Evolutionary conservation across 441 rosid genomes (phyloP).

Genomic region (Raphanus hybrid): DNA sequence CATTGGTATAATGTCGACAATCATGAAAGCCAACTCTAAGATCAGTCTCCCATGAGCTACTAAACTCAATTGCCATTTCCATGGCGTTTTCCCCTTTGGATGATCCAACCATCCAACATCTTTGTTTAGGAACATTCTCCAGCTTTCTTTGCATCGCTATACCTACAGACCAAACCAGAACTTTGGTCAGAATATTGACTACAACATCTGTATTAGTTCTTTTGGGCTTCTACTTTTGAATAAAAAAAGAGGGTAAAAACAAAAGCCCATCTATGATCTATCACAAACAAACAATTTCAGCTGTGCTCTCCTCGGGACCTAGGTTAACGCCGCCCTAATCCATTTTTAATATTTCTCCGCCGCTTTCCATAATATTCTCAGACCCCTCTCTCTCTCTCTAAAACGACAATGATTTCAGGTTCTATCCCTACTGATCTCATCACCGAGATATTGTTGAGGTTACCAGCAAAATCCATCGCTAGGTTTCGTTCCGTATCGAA

Average conservation of each 20-base stretch:
- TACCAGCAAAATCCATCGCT: background rate
- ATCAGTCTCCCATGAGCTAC: background rate
- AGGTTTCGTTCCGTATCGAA: background rate
- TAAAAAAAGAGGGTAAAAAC: too few relatives aligned
- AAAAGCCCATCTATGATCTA: too few relatives aligned
- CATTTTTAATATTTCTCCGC: too few relatives aligned
- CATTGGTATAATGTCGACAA: conserved; percentile 69
- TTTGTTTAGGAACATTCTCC: conserved; percentile 31
- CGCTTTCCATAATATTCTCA: too few relatives aligned
- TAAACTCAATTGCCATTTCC: conserved; percentile 45
- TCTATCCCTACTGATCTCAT: background rate
- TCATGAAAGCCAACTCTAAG: conserved; percentile 65
- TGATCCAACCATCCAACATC: conserved; percentile 40
- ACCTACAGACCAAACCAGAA: conserved; percentile 3
- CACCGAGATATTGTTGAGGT: background rate
- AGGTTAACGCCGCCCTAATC: too few relatives aligned
- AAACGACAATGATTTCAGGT: background rate
- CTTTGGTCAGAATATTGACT: conserved; percentile 19
- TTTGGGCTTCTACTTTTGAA: too few relatives aligned
- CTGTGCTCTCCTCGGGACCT: too few relatives aligned
- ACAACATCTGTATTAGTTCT: background rate
- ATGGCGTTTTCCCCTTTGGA: conserved; percentile 12
- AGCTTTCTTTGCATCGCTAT: conserved; percentile 29
- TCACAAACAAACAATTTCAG: too few relatives aligned
- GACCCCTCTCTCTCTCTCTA: background rate